Evolutionary conservation across 345 rosid genomes (phyloP).

Genomic region (Eucalyptus sp.): DNA sequence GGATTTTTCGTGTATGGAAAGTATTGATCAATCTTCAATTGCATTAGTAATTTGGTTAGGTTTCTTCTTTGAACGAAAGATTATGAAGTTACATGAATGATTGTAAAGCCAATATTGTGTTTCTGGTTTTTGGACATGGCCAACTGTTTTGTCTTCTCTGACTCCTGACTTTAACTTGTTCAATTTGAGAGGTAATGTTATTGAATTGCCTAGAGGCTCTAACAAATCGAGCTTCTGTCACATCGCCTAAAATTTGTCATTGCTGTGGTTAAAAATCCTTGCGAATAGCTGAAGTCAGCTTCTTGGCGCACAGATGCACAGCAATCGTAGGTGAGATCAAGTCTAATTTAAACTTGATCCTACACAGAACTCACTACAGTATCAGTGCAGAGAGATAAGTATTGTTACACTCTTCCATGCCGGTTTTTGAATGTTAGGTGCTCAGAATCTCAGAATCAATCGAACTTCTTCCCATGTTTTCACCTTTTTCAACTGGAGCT

Average conservation of each 20-base stretch:
- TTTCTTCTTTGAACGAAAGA: neutral
- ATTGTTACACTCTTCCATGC: neutral
- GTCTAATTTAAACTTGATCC: neutral
- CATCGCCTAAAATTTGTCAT: neutral
- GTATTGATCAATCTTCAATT: neutral
- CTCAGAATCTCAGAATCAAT: neutral
- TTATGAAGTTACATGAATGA: neutral
- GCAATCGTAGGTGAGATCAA: neutral
- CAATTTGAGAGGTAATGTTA: neutral
- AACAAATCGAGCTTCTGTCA: neutral
- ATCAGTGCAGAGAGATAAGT: neutral
- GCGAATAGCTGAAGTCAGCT: neutral
- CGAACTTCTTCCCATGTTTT: neutral
- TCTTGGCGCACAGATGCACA: neutral
- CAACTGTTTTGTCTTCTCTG: neutral
- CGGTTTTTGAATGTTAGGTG: neutral
- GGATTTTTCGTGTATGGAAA: neutral
- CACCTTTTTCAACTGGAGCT: neutral
- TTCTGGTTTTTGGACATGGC: neutral
- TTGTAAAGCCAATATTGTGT: neutral
- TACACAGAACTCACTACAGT: neutral
- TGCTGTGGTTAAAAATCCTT: neutral
- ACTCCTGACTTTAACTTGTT: neutral
- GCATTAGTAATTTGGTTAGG: neutral
- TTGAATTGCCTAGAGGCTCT: neutral